Base-by-base conservation (phyloP, 495 filamentous ascomycete genomes). In the Penicillium atrosanguineum region DNA sequence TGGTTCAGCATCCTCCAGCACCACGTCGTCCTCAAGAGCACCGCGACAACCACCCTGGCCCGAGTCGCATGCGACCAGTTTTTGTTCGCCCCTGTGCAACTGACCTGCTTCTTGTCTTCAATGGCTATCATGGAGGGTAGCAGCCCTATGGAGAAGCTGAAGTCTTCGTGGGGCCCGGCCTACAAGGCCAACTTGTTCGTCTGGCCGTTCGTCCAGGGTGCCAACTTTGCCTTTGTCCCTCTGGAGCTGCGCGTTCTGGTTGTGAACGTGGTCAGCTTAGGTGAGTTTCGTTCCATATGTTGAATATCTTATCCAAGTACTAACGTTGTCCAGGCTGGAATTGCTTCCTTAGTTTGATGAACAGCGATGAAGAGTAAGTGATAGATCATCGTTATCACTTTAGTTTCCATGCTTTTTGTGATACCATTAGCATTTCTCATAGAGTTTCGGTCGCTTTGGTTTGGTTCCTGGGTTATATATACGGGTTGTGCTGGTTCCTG, bases 161-260 rank as follows among this genome's bases (percentile, higher is more conserved):
- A 78, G 36, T 80, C 73, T 55, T 86, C 77, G 48, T 98, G 91
- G 64, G 58, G 64, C 46, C 73, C 78, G 6, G 87, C 86, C 42
- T 77, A 97, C 68, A 80, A 77, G 64, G 88, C 86, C 63, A 98
- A 98, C 69, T 91, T 88, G 78, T 83, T 90, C 70, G 78, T 98
- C 44, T 98, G 95, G 94, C 95, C 94, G 8, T 82, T 82, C 55
- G 91, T 97, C 52, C 94, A 98, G 76, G 71, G 86, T 47, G 79
- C 86, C 57, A 98, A 98, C 75, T 97, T 98, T 76, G 85, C 86
- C 65, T 76, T 95, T 41, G 87, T 97, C 48, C 94, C 94, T 14
- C 70, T 96, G 60, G 81, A 97, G 57, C 86, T 91, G 65, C 75
- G 93, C 52, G 80, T 98, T 29, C 69, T 98, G 59, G 83, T 96